Base-by-base conservation (phyloP, 306 rosid species). In the Casuarina cunninghamiana region DNA sequence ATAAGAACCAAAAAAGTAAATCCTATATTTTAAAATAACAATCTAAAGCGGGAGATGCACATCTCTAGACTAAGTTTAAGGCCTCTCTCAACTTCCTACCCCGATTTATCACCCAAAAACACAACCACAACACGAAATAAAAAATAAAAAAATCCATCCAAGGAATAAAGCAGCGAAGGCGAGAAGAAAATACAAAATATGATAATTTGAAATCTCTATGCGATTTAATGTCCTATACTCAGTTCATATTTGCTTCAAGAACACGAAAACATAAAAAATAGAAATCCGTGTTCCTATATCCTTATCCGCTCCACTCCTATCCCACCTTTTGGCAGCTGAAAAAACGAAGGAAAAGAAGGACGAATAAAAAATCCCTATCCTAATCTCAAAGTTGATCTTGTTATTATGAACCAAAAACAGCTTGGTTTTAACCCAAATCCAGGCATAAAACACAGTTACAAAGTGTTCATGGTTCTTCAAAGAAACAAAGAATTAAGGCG, bases 221-320 rank as follows among this genome's bases (percentile, higher is more conserved):
- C 26, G 65, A 58, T 58, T 58, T 19, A 6, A 6, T 42, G 37
- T 43, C 32, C 44, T 17, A 66, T 5, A 38, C n/a, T 3, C 7
- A 66, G 49, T 42, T 66, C 71, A 43, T 16, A 41, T 66, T 66
- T 66, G 49, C 71, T 66, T 41, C 50, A 9, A n/a, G 32, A 67
- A 67, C 71, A 67, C 1, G 50, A 42, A 66, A 66, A 42, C 15
- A 42, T 49, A 39, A 66, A 66, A 11, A 66, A 3, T 12, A 67
- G 5, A 67, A 15, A 67, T 1, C 51, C 49, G 8, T 42, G 41
- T 42, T 9, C 71, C 35, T 17, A 67, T 8, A 17, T n/a, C 49
- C 49, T 42, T n/a, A 67, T 17, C 51, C 16, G 17, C n/a, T n/a
- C 12, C 50, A 67, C 41, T 41, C 51, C 48, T 17, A 42, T 7